phyloP scores from a whole-genome alignment of 495 filamentous ascomycete species.

The Penicillium canariense region DNA sequence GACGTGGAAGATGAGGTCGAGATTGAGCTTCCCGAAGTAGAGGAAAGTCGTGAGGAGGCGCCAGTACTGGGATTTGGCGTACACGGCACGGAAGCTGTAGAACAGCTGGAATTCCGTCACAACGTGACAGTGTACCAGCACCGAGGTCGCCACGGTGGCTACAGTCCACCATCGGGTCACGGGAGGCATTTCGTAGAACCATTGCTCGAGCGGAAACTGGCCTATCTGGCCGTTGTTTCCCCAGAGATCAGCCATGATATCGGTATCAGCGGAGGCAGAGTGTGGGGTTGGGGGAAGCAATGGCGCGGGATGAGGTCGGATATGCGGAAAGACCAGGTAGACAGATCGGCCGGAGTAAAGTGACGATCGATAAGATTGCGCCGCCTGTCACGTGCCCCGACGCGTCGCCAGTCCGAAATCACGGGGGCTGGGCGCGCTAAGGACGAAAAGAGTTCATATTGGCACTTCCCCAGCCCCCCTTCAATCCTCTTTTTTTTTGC shows the following conservation, averaged over 20 bases:
- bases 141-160: constrained; percentile 82
- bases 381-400: constrained; percentile 5
- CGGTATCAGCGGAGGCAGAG: not conserved
- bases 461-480: constrained; percentile 14
- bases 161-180: constrained; percentile 97
- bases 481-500: not conserved
- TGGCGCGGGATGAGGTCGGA: not conserved
- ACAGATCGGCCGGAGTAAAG: not conserved
- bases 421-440: constrained; percentile 15
- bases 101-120: constrained; percentile 91
- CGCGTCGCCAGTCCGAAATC: constrained; percentile 5
- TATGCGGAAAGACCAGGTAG: constrained; percentile 10
- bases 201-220: constrained; percentile 86
- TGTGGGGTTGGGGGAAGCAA: not conserved
- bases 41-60: constrained; percentile 90
- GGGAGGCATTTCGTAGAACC: constrained; percentile 97
- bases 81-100: constrained; percentile 92
- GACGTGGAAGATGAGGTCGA: constrained; percentile 96
- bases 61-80: constrained; percentile 94
- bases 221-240: constrained; percentile 54
- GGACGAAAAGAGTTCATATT: constrained; percentile 20
- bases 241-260: constrained; percentile 44
- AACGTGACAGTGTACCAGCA: constrained; percentile 88
- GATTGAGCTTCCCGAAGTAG: constrained; percentile 91
- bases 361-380: constrained; percentile 1